phyloP scores from a whole-genome alignment of 2,329 filamentous ascomycete species.

The Cladophialophora psammophila region DNA sequence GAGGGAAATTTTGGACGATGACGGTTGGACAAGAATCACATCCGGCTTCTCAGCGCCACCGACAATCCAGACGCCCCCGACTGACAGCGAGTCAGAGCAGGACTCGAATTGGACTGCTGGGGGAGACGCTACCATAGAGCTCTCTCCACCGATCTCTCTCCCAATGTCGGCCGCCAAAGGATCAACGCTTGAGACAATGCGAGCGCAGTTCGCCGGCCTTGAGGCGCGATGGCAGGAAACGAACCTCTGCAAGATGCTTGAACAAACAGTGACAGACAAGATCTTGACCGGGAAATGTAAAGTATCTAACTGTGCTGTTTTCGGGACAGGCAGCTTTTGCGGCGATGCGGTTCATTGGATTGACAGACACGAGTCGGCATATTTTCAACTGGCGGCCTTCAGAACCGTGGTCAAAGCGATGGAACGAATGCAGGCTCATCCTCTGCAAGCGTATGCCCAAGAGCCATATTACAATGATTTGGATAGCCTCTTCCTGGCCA shows the following conservation, averaged over 20 bases:
- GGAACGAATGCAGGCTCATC: conserved; percentile 14
- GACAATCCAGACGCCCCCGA: neutral
- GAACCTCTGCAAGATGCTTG: conserved; percentile 15
- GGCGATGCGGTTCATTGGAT: conserved; percentile 32
- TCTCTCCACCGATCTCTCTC: neutral
- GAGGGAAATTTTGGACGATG: conserved; percentile 31
- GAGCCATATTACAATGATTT: conserved; percentile 60
- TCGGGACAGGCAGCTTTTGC: conserved; percentile 36
- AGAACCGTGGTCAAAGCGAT: conserved; percentile 23
- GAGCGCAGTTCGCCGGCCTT: conserved; percentile 18
- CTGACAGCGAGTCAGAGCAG: neutral
- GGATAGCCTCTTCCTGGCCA: conserved; percentile 49
- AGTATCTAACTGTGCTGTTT: conserved; percentile 29
- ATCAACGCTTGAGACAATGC: conserved; percentile 19
- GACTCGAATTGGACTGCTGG: neutral
- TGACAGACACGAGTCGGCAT: conserved; percentile 30
- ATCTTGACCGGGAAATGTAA: neutral
- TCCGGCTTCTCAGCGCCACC: neutral
- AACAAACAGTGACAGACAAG: conserved; percentile 3
- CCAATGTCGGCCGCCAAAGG: conserved; percentile 22
- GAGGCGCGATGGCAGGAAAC: conserved; percentile 22
- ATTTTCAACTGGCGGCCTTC: conserved; percentile 36
- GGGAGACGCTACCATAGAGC: no score
- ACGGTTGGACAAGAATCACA: conserved; percentile 36
- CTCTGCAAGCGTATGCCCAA: conserved; percentile 55